phyloP scores from a whole-genome alignment of 345 rosid species.

The Streptanthus diversifolius region DNA sequence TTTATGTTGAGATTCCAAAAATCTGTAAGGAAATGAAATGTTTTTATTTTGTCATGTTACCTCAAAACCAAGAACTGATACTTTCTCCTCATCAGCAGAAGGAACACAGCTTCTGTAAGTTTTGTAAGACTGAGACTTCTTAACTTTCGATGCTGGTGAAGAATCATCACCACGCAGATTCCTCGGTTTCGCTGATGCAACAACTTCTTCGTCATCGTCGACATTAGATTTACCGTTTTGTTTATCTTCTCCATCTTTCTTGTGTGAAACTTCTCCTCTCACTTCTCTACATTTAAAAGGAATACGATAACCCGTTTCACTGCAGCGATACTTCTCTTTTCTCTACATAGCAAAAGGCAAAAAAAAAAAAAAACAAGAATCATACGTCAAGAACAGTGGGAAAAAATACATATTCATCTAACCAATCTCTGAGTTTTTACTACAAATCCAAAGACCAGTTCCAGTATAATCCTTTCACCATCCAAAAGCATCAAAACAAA shows the following conservation, averaged over 20 bases:
- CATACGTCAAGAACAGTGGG: neutral
- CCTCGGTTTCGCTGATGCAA: slow-evolving; percentile 34
- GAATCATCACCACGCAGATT: slow-evolving; percentile 51
- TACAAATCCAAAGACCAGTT: neutral
- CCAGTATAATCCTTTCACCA: neutral
- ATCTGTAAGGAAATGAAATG: neutral
- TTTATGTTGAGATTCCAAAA: neutral
- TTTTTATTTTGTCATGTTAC: slow-evolving; percentile 35
- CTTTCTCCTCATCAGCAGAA: slow-evolving; percentile 58
- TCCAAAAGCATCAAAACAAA: slow-evolving; percentile 2
- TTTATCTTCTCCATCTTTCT: slow-evolving; percentile 34
- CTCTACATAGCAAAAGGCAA: slow-evolving; percentile 35
- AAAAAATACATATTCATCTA: neutral
- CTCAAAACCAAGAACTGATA: slow-evolving; percentile 87
- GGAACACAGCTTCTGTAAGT: slow-evolving; percentile 90
- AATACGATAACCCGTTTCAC: slow-evolving; percentile 94
- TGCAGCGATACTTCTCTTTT: slow-evolving; percentile 70
- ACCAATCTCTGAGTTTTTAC: neutral
- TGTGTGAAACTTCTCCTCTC: slow-evolving; percentile 26
- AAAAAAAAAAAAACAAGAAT: neutral
- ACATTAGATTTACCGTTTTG: slow-evolving; percentile 36
- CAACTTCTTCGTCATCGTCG: slow-evolving; percentile 33
- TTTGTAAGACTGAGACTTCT: slow-evolving; percentile 50
- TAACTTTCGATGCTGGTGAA: slow-evolving; percentile 34
- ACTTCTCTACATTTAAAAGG: slow-evolving; percentile 69